phyloP scores from a whole-genome alignment of 2,329 filamentous ascomycete species.

The Ophiocordyceps camponoti-leonardi region DNA sequence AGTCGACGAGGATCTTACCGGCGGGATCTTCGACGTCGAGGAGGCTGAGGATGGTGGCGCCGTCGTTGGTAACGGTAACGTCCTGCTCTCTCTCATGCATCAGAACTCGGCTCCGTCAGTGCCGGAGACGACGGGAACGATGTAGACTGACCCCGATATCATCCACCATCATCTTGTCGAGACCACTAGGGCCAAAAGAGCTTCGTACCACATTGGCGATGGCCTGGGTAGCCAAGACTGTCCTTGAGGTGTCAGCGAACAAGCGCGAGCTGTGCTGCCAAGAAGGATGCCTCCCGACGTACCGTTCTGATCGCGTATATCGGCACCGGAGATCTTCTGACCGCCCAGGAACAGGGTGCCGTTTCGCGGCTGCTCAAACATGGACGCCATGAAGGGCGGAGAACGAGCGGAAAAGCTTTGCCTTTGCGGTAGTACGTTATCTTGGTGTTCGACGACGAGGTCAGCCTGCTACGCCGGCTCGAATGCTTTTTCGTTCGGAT shows the following conservation, averaged over 20 bases:
- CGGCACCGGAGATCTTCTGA: constrained; percentile 89
- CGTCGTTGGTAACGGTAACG: constrained; percentile 97
- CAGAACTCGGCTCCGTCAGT: not conserved
- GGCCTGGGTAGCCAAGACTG: constrained; percentile 85
- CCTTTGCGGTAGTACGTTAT: not conserved
- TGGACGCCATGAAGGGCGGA: constrained; percentile 57
- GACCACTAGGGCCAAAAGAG: constrained; percentile 89
- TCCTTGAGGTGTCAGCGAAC: constrained; percentile 2
- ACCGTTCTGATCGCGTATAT: constrained; percentile 96
- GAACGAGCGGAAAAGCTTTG: constrained; percentile 1
- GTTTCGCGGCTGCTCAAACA: constrained; percentile 90
- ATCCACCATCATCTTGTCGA: constrained; percentile 99
- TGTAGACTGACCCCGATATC: constrained; percentile 65
- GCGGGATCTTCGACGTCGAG: constrained; percentile 96
- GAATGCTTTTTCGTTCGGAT: constrained; percentile 11
- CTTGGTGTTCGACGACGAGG: not conserved
- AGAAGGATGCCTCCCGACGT: constrained; percentile 8
- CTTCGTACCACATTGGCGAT: constrained; percentile 99
- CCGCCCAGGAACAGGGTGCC: constrained; percentile 95
- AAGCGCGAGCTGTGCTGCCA: not conserved
- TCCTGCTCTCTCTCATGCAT: constrained; percentile 34
- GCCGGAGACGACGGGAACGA: not conserved
- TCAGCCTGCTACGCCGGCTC: constrained; percentile 6
- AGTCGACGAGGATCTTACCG: constrained; percentile 93
- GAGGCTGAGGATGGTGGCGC: constrained; percentile 86